Conservation (phyloP, 106 monocot species). For the Dendrobium chrysotoxum region DNA sequence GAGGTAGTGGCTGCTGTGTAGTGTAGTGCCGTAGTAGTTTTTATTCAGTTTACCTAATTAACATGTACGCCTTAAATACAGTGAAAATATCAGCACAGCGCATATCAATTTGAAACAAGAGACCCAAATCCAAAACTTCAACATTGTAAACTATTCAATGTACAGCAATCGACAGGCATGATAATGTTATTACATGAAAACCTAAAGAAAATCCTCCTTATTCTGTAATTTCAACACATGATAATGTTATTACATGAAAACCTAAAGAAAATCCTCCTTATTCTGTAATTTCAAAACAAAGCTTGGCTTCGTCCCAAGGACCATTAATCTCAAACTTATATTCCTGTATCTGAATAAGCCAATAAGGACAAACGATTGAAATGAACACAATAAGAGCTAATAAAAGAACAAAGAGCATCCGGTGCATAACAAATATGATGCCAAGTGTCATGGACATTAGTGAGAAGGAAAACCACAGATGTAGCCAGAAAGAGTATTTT, state of each 20-base stretch:
- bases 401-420: constrained; percentile 54
- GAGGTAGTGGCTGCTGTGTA: too few relatives aligned
- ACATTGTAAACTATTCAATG: too few relatives aligned
- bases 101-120: too few relatives aligned
- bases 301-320: constrained; percentile 98
- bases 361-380: constrained; percentile 72
- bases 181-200: too few relatives aligned
- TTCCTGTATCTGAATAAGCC: constrained; percentile 95
- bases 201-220: constrained; percentile 10
- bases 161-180: too few relatives aligned
- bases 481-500: constrained; percentile 51
- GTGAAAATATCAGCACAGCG: too few relatives aligned
- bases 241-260: too few relatives aligned
- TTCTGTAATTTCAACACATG: constrained; percentile 95
- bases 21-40: too few relatives aligned
- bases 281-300: constrained; percentile 95
- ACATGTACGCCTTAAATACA: too few relatives aligned
- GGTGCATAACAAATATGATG: constrained; percentile 50
- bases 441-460: constrained; percentile 48
- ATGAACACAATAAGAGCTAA: constrained; percentile 58
- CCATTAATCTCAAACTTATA: constrained; percentile 99
- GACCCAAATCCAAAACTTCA: too few relatives aligned
- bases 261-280: constrained; percentile 10
- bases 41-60: too few relatives aligned
- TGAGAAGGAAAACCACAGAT: constrained; percentile 49